Percentiles rank a stretch among this genome's conserved stretches.
These are phyloP conservation scores for Plasmodium inui DNA, from an alignment of 169 alveolate genomes.

Conservation along the genomic window DNA sequence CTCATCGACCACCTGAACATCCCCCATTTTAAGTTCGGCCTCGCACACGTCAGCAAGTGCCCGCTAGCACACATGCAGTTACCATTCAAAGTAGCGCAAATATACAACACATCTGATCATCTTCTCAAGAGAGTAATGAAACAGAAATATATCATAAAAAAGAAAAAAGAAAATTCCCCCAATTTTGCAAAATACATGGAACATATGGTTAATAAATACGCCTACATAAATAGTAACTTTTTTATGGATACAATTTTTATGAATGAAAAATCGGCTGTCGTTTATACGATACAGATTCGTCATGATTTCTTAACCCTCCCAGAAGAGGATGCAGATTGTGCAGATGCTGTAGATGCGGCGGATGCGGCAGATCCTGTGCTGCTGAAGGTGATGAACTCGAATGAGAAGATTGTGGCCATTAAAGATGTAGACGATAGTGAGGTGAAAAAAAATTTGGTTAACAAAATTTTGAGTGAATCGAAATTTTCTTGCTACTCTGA, in stretches of 20 bases:
- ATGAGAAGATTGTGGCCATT: constrained; percentile 42
- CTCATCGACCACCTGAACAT: constrained; percentile 35
- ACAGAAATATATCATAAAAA: constrained; percentile 43
- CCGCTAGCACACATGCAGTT: constrained; percentile 24
- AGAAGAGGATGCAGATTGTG: neutral
- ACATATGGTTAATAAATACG: constrained; percentile 46
- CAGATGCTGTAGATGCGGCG: too few species aligned
- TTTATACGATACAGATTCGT: constrained; percentile 63
- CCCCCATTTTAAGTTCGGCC: constrained; percentile 37
- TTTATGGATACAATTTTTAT: constrained; percentile 40
- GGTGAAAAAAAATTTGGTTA: constrained; percentile 13
- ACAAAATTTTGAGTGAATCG: constrained; percentile 45
- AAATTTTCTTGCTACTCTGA: constrained; percentile 73
- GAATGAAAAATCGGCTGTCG: constrained; percentile 12
- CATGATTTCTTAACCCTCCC: constrained; percentile 15
- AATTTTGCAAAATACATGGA: constrained; percentile 52
- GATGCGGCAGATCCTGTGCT: neutral
- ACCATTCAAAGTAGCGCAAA: constrained; percentile 20
- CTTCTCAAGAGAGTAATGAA: constrained; percentile 38
- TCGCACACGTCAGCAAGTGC: neutral
- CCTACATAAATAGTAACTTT: constrained; percentile 25
- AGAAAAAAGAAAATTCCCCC: constrained; percentile 50
- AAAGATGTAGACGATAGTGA: neutral
- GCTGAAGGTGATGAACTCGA: constrained; percentile 3
- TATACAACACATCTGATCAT: constrained; percentile 23